Percentiles rank a stretch among this genome's conserved stretches.
phyloP scores from a whole-genome alignment of 441 rosid species.

The Corymbia calophylla region DNA sequence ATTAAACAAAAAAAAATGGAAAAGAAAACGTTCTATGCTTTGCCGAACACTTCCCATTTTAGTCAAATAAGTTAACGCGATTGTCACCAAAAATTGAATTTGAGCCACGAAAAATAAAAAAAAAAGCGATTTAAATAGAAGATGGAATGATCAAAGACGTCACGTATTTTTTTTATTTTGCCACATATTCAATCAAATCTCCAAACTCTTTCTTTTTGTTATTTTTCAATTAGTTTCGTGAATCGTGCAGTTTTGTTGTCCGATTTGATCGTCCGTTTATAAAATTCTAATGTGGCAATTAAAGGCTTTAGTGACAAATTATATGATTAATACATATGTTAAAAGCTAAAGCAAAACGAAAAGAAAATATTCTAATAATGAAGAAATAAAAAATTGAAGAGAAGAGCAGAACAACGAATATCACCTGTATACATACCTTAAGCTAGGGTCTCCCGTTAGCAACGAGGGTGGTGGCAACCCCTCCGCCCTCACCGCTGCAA shows the following conservation, averaged over 20 bases:
- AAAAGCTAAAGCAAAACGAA: background rate
- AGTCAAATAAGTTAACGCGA: too few relatives aligned
- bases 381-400: background rate
- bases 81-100: too few relatives aligned
- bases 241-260: background rate
- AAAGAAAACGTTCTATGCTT: background rate
- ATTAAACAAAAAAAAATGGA: background rate
- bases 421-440: too few relatives aligned
- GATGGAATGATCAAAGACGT: background rate
- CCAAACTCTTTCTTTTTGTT: background rate
- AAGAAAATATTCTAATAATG: background rate
- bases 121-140: background rate
- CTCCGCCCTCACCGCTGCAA: too few relatives aligned
- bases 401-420: background rate
- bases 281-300: background rate
- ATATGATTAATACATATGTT: background rate
- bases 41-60: background rate
- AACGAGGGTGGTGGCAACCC: background rate
- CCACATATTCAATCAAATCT: background rate
- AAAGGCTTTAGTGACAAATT: background rate
- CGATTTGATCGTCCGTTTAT: background rate
- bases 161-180: accelerated
- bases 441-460: too few relatives aligned
- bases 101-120: background rate
- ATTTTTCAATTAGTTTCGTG: background rate